Evolutionary conservation across 805 yeast genomes (phyloP), one percentile per base, ranked within the genome.

Genomic region (Candida railenensis): DNA sequence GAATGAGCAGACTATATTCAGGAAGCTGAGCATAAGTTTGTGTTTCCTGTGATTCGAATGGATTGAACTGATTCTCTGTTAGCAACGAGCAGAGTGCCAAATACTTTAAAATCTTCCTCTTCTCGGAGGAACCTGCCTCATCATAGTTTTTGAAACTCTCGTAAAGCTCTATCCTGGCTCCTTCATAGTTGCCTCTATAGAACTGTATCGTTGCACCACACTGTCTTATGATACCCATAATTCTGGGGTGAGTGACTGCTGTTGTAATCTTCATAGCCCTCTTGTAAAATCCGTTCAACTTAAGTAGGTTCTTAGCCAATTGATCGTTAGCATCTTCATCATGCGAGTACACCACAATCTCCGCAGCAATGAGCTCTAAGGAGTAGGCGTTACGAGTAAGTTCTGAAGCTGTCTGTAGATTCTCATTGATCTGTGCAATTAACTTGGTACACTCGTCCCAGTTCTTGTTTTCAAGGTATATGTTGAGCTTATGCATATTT

Each of bases 231-330:
- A 84, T 77, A 1, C 92, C 96, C 62, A 82, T 70, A 22, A 85
- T 81, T 41, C 77, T 71, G 1, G 95, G 90, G 56, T 89, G 95
- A 1, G 90, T 86, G 2, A 86, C 83, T 2, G 88, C 86, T 0
- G 82, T 70, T 5, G 78, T 75, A 18, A 83, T 67, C 4, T 62
- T 50, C 15, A 55, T 45, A 45, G 73, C 66, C 49, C 78, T 67
- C 22, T 69, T 63, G 52, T 85, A 80, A 18, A 83, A 66, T 42
- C 73, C 67, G 44, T 72, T 71, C 37, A 85, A 65, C 46, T 67
- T 63, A 2, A 69, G 49, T 25, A 69, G 53, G n/a, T 19, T 16
- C 14, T 16, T 36, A 19, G 39, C 21, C 12, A 12, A 9, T 11
- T 36, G 39, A 12, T 36, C 39, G 47, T 67, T 56, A 1, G 56